Conservation (phyloP, 495 filamentous ascomycete genomes). For the Rhizodiscina lignyota region DNA sequence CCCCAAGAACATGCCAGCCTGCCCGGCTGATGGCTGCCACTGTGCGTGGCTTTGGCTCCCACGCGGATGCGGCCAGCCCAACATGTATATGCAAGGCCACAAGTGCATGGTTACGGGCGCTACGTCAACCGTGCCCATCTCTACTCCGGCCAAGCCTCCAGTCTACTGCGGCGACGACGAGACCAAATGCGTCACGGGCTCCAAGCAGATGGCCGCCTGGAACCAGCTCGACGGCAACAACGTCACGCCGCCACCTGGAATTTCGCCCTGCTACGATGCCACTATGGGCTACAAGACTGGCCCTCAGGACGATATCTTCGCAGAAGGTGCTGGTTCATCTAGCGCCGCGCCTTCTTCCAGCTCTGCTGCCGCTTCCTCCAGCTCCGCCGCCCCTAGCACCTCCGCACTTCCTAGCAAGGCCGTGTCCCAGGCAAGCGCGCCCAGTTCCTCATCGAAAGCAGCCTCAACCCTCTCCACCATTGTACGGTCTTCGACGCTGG, state of each 20-base stretch:
- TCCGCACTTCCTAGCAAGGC: too few species aligned
- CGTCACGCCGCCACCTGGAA: conserved; percentile 16
- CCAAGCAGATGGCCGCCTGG: conserved; percentile 40
- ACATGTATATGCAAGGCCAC: conserved; percentile 38
- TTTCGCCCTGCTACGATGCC: conserved; percentile 20
- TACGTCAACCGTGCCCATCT: conserved; percentile 23
- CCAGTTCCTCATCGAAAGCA: too few species aligned
- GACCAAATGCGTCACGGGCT: conserved; percentile 30
- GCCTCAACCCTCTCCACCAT: too few species aligned
- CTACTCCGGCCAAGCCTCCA: conserved; percentile 23
- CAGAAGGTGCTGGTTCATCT: background rate
- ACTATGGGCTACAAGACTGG: conserved; percentile 28
- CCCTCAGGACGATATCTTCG: conserved; percentile 32
- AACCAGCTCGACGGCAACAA: conserved; percentile 29
- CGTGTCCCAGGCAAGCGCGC: too few species aligned
- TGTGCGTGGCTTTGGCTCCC: conserved; percentile 45
- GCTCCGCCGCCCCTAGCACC: too few species aligned
- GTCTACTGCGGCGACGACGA: conserved; percentile 26
- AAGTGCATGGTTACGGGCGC: conserved; percentile 34
- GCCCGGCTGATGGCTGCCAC: conserved; percentile 32
- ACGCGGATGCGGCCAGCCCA: conserved; percentile 28
- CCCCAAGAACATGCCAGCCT: conserved; percentile 28
- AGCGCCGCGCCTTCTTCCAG: background rate
- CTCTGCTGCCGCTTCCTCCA: too few species aligned
- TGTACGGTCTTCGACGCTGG: too few species aligned